Evolutionary conservation across 1,139 yeast species (phyloP).

Genomic region (Geotrichum histeridarum): DNA sequence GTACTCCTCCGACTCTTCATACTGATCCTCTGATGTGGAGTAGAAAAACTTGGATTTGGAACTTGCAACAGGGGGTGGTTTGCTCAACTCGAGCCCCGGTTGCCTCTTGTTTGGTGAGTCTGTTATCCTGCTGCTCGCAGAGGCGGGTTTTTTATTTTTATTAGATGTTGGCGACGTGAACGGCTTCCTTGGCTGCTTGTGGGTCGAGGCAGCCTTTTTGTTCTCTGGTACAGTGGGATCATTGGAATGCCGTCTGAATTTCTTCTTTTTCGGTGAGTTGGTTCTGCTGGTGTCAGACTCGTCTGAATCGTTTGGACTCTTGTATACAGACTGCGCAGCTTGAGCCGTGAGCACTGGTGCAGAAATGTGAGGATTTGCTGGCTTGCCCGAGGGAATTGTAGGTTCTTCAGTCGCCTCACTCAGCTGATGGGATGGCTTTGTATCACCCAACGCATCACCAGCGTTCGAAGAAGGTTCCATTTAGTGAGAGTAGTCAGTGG

Average conservation of each 20-base stretch:
- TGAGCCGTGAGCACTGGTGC: too few relatives aligned
- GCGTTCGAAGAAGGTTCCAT: background rate
- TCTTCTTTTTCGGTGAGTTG: conserved; percentile 6
- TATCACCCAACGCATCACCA: background rate
- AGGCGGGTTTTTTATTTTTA: background rate
- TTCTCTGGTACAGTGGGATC: background rate
- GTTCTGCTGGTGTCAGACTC: background rate
- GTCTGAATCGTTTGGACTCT: background rate
- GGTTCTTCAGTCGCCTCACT: background rate
- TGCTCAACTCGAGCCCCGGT: background rate
- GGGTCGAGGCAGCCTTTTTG: background rate
- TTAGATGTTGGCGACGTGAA: background rate
- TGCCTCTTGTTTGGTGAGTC: background rate
- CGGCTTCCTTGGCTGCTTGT: background rate
- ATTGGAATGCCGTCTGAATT: background rate
- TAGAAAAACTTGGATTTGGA: background rate
- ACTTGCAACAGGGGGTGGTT: background rate
- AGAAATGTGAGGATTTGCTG: background rate
- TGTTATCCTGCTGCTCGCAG: background rate
- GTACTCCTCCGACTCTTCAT: conserved; percentile 11
- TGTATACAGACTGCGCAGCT: too few relatives aligned
- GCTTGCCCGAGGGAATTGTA: background rate
- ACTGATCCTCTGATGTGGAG: conserved; percentile 12
- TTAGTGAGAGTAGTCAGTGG: background rate
- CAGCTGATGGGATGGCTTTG: background rate